These are phyloP conservation scores for Chrysoporthe austroafricana DNA, from an alignment of 2,329 filamentous ascomycete genomes.

Conservation along the genomic window DNA sequence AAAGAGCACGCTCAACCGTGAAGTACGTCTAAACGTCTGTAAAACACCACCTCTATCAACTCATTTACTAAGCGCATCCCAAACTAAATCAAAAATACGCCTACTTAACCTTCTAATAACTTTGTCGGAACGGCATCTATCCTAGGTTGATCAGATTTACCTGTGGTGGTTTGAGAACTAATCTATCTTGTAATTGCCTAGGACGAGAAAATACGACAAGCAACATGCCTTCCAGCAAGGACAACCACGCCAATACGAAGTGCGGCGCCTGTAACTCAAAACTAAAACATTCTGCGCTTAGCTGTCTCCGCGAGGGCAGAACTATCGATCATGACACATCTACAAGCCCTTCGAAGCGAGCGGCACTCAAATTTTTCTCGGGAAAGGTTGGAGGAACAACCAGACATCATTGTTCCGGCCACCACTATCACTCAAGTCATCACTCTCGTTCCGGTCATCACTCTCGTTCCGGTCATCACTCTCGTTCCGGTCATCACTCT, in stretches of 20 bases:
- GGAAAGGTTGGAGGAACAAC: not conserved
- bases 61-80: not conserved
- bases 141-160: not conserved
- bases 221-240: not conserved
- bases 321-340: not conserved
- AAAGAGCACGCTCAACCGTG: not conserved
- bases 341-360: not conserved
- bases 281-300: not conserved
- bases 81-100: not conserved
- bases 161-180: not conserved
- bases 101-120: too few relatives aligned
- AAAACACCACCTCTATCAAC: not conserved
- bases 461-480: too few relatives aligned
- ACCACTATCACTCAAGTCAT: too few relatives aligned
- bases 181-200: not conserved
- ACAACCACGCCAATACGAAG: not conserved
- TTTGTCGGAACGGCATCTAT: not conserved
- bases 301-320: not conserved
- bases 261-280: not conserved
- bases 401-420: not conserved
- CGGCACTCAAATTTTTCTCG: not conserved
- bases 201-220: not conserved
- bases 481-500: too few relatives aligned
- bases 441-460: too few relatives aligned
- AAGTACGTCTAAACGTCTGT: not conserved